Evolutionary conservation across 1,284 basidiomycete genomes (phyloP).

Genomic region (Cryptococcus floricola): DNA sequence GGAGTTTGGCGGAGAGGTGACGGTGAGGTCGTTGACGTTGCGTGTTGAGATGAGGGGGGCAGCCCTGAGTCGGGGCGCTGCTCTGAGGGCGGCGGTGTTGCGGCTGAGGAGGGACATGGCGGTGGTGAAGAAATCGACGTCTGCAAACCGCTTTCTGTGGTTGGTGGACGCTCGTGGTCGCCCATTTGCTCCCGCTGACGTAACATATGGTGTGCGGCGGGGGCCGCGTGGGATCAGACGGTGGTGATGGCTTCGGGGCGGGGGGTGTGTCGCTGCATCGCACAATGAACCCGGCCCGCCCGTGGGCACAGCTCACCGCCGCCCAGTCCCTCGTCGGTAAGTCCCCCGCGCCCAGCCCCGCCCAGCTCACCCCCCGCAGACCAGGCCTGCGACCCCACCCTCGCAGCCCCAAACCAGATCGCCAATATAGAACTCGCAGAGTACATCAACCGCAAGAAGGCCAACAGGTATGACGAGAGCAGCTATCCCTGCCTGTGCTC

Average conservation of each 20-base stretch:
- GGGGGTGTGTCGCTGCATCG: background rate
- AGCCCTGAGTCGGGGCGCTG: conserved; percentile 17
- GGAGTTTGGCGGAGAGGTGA: conserved; percentile 18
- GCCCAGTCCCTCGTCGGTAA: conserved; percentile 46
- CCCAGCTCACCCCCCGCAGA: conserved; percentile 38
- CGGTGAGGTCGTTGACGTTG: conserved; percentile 43
- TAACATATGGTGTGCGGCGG: background rate
- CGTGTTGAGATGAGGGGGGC: conserved; percentile 8
- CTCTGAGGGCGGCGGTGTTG: conserved; percentile 28
- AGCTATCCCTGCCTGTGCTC: background rate
- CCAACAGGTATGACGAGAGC: conserved; percentile 70
- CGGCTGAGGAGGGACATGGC: conserved; percentile 32
- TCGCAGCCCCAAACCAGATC: conserved; percentile 85
- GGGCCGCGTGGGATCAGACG: background rate
- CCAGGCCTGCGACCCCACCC: conserved; percentile 81
- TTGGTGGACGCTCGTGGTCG: background rate
- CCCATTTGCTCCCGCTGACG: background rate
- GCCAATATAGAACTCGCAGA: conserved; percentile 91
- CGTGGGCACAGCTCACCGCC: conserved; percentile 41
- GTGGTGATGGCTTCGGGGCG: too few species aligned
- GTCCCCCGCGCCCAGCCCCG: conserved; percentile 7
- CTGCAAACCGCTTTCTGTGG: conserved; percentile 7
- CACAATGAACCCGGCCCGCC: conserved; percentile 32
- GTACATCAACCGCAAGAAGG: conserved; percentile 90
- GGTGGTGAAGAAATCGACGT: background rate